Conservation (phyloP, 345 rosid genomes). For the Eucalyptus paniculata region DNA sequence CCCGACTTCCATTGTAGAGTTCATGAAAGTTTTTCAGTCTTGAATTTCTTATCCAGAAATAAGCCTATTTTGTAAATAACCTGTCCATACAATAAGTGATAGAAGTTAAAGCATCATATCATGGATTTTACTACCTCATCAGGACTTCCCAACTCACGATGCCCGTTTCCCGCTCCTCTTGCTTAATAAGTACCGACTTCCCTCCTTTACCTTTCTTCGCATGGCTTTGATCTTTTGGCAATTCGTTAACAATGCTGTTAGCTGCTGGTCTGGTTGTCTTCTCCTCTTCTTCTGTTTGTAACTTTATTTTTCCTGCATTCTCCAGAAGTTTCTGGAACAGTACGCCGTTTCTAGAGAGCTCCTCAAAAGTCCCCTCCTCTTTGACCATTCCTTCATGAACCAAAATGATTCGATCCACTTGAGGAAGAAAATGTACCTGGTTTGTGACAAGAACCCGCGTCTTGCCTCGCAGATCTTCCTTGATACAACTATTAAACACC, state of each 20-base stretch:
- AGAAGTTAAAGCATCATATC: background rate
- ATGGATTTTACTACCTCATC: slow-evolving; percentile 35
- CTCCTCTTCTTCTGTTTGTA: slow-evolving; percentile 20
- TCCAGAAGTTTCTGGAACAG: slow-evolving; percentile 79
- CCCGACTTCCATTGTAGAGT: background rate
- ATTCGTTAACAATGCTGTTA: slow-evolving; percentile 12
- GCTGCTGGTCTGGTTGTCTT: slow-evolving; percentile 19
- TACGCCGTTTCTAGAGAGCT: slow-evolving; percentile 22
- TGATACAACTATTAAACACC: slow-evolving; percentile 88
- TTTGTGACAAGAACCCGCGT: slow-evolving; percentile 89
- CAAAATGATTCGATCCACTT: no score
- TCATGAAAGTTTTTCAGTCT: background rate
- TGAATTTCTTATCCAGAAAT: background rate
- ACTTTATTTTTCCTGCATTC: slow-evolving; percentile 92
- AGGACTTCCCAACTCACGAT: slow-evolving; percentile 74
- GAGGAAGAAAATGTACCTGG: slow-evolving; percentile 24
- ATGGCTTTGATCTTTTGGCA: slow-evolving; percentile 1
- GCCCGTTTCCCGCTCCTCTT: slow-evolving; percentile 94
- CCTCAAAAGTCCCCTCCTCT: no score
- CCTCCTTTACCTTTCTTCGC: slow-evolving; percentile 34
- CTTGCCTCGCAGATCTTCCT: slow-evolving; percentile 60
- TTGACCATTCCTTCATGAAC: no score
- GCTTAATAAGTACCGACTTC: slow-evolving; percentile 74
- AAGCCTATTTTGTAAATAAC: background rate
- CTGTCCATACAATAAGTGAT: background rate